A percentile compares a stretch with the other conserved stretches of the same genome.
Evolutionary conservation across 768 basidiomycete genomes (phyloP).

Genomic region (Russula sp.): DNA sequence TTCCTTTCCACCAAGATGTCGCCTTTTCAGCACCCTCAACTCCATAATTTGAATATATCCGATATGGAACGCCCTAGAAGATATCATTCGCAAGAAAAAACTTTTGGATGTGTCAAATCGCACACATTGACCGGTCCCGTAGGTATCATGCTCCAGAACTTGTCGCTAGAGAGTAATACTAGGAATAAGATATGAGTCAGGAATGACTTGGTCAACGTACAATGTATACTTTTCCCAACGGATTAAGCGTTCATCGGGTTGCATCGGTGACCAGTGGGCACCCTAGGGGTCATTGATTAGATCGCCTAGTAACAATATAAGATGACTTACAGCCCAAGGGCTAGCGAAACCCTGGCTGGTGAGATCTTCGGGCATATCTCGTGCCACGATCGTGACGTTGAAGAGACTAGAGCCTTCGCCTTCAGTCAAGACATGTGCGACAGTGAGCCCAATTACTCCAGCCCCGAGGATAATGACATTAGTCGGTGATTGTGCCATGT

Average conservation of each 20-base stretch:
- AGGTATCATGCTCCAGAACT: slow-evolving; percentile 48
- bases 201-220: slow-evolving; percentile 35
- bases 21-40: slow-evolving; percentile 27
- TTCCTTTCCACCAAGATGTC: slow-evolving; percentile 41
- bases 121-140: slow-evolving; percentile 43
- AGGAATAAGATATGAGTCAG: background rate
- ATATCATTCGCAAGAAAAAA: slow-evolving; percentile 1
- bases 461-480: slow-evolving; percentile 43
- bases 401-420: slow-evolving; percentile 23
- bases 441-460: slow-evolving; percentile 47
- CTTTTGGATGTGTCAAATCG: background rate
- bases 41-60: slow-evolving; percentile 34
- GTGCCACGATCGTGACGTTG: slow-evolving; percentile 40
- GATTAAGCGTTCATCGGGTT: slow-evolving; percentile 37
- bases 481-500: slow-evolving; percentile 19
- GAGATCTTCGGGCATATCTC: slow-evolving; percentile 43
- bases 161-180: slow-evolving; percentile 37
- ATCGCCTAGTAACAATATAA: background rate
- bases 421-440: slow-evolving; percentile 40
- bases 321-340: slow-evolving; percentile 47
- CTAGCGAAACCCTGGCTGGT: slow-evolving; percentile 48
- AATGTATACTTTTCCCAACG: slow-evolving; percentile 45
- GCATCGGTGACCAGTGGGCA: slow-evolving; percentile 47
- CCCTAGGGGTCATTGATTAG: slow-evolving; percentile 36
- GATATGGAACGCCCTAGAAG: slow-evolving; percentile 40